Evolutionary conservation across 2,329 filamentous ascomycete species (phyloP).

Genomic region (Trichophyton equinum): DNA sequence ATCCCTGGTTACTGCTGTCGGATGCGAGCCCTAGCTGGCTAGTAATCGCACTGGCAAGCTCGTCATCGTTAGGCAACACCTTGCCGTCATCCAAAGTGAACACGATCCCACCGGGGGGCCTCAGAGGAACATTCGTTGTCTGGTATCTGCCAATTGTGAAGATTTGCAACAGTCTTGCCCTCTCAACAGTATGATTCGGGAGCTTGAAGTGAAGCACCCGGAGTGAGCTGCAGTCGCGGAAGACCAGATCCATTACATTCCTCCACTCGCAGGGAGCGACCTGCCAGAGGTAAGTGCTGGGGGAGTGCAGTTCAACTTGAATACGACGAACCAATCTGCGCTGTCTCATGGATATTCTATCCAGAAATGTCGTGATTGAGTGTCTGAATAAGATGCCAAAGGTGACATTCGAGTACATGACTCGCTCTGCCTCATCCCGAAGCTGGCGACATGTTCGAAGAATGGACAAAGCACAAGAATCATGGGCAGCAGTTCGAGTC

Average conservation of each 20-base stretch:
- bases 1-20: neutral
- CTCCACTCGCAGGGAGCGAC: constrained; percentile 3
- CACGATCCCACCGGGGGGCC: neutral
- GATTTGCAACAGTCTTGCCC: neutral
- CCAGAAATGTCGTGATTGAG: constrained; percentile 2
- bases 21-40: neutral
- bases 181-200: neutral
- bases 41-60: neutral
- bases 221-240: neutral
- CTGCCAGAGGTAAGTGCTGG: neutral
- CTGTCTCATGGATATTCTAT: neutral
- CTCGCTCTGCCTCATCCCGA: neutral
- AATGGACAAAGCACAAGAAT: neutral
- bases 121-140: neutral
- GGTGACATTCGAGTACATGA: constrained; percentile 1
- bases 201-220: neutral
- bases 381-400: constrained; percentile 1
- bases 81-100: neutral
- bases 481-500: neutral
- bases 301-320: neutral
- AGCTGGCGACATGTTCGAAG: constrained; percentile 5
- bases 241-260: constrained; percentile 1
- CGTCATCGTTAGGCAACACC: neutral
- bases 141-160: neutral
- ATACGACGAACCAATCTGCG: neutral